A percentile compares a stretch with the other conserved stretches of the same genome.
Evolutionary conservation across 495 filamentous ascomycete genomes (phyloP).

Genomic region (Wilcoxina mikolae): DNA sequence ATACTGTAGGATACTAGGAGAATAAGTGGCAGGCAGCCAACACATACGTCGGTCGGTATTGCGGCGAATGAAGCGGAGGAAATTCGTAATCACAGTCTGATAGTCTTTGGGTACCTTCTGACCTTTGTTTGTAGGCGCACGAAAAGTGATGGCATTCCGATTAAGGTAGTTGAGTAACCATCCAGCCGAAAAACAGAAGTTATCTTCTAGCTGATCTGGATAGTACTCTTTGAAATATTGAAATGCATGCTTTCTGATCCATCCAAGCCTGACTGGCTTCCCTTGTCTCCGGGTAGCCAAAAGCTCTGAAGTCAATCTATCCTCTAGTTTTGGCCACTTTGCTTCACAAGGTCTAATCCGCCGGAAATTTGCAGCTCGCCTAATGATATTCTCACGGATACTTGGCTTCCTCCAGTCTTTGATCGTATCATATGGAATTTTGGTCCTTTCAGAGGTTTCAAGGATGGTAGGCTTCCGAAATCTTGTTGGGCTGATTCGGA

Average conservation of each 20-base stretch:
- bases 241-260: background rate
- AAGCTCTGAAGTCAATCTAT: background rate
- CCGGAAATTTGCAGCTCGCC: background rate
- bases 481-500: background rate
- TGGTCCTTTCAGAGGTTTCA: background rate
- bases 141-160: background rate
- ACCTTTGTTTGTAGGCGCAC: background rate
- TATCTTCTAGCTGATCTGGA: background rate
- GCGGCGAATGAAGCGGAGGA: background rate
- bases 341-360: background rate
- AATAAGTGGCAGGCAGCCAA: background rate
- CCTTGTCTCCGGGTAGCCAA: background rate
- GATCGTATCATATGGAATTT: background rate
- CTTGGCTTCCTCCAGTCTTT: background rate
- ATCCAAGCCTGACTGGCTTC: background rate
- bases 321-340: background rate
- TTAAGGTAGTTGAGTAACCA: background rate
- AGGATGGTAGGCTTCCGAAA: background rate
- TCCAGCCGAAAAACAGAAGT: background rate
- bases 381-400: background rate
- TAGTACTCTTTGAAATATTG: background rate
- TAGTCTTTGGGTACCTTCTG: background rate
- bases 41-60: background rate
- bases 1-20: background rate
- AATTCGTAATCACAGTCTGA: background rate